Base-by-base conservation (phyloP, 768 basidiomycete species). In the Panus rudis region DNA sequence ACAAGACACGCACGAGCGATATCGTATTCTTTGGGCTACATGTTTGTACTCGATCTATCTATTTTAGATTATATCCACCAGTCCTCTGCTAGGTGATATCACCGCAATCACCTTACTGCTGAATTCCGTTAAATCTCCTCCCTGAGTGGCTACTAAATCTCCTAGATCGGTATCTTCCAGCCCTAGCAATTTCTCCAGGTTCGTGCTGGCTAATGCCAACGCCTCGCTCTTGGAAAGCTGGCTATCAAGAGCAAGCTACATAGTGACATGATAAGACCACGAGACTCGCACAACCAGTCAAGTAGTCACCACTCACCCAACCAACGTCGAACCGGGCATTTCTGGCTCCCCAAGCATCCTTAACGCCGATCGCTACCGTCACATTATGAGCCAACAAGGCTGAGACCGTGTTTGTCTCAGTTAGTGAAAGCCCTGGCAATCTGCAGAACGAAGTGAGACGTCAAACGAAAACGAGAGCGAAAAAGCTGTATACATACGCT, bases 301-400 rank as follows among this genome's bases (percentile, higher is more conserved):
- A 30, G 42, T 28, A 39, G 51, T 51, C 14, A 47, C 21, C 14
- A 65, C 78, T 51, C 48, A 83, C 86, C 91, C 92, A 93, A 32
- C 77, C 85, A 23, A 79, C 63, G 50, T 94, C 90, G 51, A 91
- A 86, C 13, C 84, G 76, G 8, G 84, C 71, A 55, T 84, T 89
- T 20, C 86, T 76, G 6, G 84, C 81, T 21, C 73, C 69, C 83
- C 82, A 90, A 30, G 74, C 73, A 47, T 79, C 77, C 34, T 71
- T 62, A 35, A 81, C 68, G 14, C 83, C 84, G 37, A 90, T 56
- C 6, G 78, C 86, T 24, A 89, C 79, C 4, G 76, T 78, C 13
- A 96, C 85, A 21, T 79, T 81, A 33, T 85, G 75, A 3, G 68
- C 66, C 14, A 82, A 57, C 17, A 97, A 73, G 40, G 70, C 69